phyloP scores from a whole-genome alignment of 23 red algal species.

The Gracilariopsis chorda region DNA sequence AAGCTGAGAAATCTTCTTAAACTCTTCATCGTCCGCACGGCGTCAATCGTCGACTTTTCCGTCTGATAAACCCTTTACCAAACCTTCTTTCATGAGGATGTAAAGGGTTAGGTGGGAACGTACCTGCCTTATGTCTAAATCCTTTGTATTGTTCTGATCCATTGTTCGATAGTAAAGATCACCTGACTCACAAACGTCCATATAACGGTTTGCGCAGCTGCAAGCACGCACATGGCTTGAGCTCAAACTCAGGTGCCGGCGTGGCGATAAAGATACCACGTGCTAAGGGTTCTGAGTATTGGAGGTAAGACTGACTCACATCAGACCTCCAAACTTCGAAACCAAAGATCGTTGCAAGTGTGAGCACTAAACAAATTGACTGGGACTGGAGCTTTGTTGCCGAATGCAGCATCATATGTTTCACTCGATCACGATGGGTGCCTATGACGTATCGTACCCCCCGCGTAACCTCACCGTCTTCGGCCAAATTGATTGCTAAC shows the following conservation, averaged over 20 bases:
- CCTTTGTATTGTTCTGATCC: not conserved
- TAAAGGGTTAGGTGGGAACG: not conserved
- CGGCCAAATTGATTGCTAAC: not conserved
- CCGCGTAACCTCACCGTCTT: not conserved
- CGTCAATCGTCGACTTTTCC: not conserved
- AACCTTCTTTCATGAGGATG: not conserved
- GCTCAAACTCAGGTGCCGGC: not conserved
- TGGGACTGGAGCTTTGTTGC: not conserved
- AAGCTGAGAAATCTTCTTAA: not conserved
- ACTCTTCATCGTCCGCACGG: not conserved
- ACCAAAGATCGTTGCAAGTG: not conserved
- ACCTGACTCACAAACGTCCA: not conserved
- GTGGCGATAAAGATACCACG: not conserved
- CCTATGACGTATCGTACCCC: not conserved
- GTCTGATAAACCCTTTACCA: not conserved
- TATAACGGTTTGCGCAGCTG: not conserved
- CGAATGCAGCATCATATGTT: not conserved
- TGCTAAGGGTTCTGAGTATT: not conserved
- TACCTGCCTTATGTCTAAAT: not conserved
- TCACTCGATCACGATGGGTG: not conserved
- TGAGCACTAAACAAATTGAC: not conserved
- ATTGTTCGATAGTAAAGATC: not conserved
- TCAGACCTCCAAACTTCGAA: not conserved
- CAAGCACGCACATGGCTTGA: not conserved
- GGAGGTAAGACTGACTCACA: not conserved